Base-by-base conservation (phyloP, 768 basidiomycete species). In the Paxillus involutus region DNA sequence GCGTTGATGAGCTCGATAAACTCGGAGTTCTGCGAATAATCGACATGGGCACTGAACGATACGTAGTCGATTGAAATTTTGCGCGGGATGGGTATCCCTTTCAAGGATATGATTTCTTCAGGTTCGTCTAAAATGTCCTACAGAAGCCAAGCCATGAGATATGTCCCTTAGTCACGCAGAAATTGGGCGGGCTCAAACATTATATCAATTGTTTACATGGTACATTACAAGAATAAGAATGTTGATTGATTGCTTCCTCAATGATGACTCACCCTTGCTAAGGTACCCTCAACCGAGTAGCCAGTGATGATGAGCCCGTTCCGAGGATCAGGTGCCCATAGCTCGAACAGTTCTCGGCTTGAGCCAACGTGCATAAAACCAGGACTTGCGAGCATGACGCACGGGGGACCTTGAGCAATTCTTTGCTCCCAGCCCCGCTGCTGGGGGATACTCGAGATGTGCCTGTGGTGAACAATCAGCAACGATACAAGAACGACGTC, bases 41-140 rank as follows among this genome's bases (percentile, higher is more conserved):
- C 95, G 59, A 98, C 96, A 66, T 98, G 95, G 0, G 96, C 95
- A 51, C 90, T 90, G 72, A 98, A 98, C 3, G 96, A 96, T 57
- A 99, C 89, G 58, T 91, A 86, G 60, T 96, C 91, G 63, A 98
- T 90, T 0, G 95, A 94, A 58, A 95, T 79, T 62, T 90, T 90
- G 56, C 94, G 78, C 24, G 85, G 88, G 46, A 98, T 94, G 41
- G 84, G 84, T 14, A 71, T 77, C 30, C 92, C 92, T 68, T 89
- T 90, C 63, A 84, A 63, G 2, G 86, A 79, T 19, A 73, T 73
- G 63, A 99, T 91, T 60, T 97, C 94, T 63, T 93, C 89, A 7
- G 94, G 96, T 73, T 97, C 94, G 64, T 80, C 89, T 80, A 91
- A 83, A 57, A 96, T 92, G 64, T 89, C 91, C 94, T 96, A 80